Evolutionary conservation across 768 basidiomycete species (phyloP), one percentile per base, ranked within the genome.

Genomic region (Leccinum subgranulosum): DNA sequence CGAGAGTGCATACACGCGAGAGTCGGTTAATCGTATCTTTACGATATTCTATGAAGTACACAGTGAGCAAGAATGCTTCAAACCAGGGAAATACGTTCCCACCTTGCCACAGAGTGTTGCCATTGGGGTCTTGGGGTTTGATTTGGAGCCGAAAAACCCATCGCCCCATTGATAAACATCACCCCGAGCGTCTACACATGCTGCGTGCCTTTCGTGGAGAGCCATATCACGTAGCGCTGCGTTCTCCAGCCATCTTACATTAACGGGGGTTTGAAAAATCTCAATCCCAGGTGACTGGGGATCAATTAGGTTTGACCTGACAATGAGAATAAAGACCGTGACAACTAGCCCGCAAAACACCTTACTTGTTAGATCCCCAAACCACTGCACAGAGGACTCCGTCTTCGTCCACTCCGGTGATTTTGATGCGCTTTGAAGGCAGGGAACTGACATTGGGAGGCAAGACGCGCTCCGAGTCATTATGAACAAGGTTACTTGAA

Each of bases 81-180:
- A 49, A n/a, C 17, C 11, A 3, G 25, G 25, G 10, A 47, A 21
- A 9, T 3, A 29, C 10, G 17, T 23, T 59, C 76, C 21, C 61
- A 86, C 90, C 77, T 89, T 88, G 57, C 84, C 87, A 55, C 77
- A 78, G 49, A 91, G 67, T 1, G 87, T 87, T 46, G 79, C 70
- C 28, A 73, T 78, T 6, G 87, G 87, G 28, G 59, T 61, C 25
- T 64, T 61, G 61, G 60, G 60, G 27, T 71, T 56, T 48, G 71
- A 51, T 15, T 70, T 61, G 7, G 67, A 60, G 15, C 77, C 77
- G 60, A 78, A 79, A 70, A 85, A 88, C 0, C 81, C 86, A 43
- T 79, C 77, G 0, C 91, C 91, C 91, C 91, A 94, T 63, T 92
- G 90, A 64, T 90, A 88, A 3, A 92, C 85, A 63, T 94, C 86